Conservation (phyloP, 495 filamentous ascomycete species). For the Aspergillus carlsbadensis region DNA sequence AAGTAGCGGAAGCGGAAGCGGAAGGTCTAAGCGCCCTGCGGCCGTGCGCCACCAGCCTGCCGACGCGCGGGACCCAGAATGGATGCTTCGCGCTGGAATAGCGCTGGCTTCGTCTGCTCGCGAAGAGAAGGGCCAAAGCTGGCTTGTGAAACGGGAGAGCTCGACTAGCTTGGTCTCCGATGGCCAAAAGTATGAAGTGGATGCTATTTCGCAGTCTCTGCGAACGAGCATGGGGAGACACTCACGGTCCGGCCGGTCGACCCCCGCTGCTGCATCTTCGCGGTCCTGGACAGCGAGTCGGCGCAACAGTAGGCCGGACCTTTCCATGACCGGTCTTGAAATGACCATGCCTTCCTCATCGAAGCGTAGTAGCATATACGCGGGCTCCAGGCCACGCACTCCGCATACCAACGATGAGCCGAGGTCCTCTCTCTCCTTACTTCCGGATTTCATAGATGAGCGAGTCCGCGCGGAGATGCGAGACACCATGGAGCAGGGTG, state of each 20-base stretch:
- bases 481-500: slow-evolving; percentile 25
- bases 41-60: neutral
- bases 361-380: neutral
- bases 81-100: slow-evolving; percentile 73
- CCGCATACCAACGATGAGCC: slow-evolving; percentile 15
- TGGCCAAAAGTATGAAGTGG: slow-evolving; percentile 38
- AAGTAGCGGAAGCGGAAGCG: neutral
- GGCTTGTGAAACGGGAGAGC: slow-evolving; percentile 70
- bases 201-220: neutral
- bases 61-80: slow-evolving; percentile 54
- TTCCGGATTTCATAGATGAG: slow-evolving; percentile 47
- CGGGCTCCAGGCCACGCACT: neutral
- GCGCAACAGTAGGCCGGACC: slow-evolving; percentile 33
- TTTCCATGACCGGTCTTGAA: slow-evolving; percentile 36
- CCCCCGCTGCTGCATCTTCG: slow-evolving; percentile 33
- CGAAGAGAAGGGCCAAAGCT: slow-evolving; percentile 77
- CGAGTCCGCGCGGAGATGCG: slow-evolving; percentile 45
- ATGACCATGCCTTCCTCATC: slow-evolving; percentile 7
- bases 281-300: slow-evolving; percentile 35
- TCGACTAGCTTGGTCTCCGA: slow-evolving; percentile 65
- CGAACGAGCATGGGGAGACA: slow-evolving; percentile 11
- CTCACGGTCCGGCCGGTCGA: slow-evolving; percentile 41
- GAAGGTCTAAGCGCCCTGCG: slow-evolving; percentile 16
- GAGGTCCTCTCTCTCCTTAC: slow-evolving; percentile 11
- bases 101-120: slow-evolving; percentile 66